phyloP scores from a whole-genome alignment of 306 rosid genomes.

The Biancaea sappan region DNA sequence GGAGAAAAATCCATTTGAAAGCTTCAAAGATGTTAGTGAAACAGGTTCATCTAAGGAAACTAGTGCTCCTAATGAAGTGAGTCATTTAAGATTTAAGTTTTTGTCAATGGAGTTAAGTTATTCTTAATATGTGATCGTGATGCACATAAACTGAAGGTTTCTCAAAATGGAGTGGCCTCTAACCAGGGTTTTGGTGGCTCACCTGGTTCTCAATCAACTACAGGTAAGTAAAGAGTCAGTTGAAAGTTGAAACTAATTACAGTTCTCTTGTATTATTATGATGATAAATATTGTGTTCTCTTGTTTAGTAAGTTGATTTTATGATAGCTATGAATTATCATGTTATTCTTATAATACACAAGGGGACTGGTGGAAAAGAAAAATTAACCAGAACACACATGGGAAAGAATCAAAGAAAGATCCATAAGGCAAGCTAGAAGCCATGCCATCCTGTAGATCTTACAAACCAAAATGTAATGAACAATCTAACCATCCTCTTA shows the following conservation, averaged over 20 bases:
- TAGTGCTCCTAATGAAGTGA: constrained; percentile 53
- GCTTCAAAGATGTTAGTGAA: constrained; percentile 55
- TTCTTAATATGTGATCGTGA: constrained; percentile 28
- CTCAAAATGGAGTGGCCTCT: constrained; percentile 79
- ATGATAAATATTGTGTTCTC: not conserved
- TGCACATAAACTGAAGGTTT: constrained; percentile 51
- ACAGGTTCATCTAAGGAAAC: constrained; percentile 48
- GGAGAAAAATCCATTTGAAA: constrained; percentile 71
- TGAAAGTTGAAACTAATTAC: constrained; percentile 23
- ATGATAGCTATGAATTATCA: not conserved
- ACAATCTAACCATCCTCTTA: too few relatives aligned
- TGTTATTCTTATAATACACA: not conserved
- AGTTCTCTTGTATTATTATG: not conserved
- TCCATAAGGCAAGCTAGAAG: not conserved
- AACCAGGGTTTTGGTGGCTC: constrained; percentile 52
- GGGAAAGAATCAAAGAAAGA: not conserved
- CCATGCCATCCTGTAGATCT: not conserved
- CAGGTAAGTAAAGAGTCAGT: constrained; percentile 38
- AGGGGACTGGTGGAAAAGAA: not conserved
- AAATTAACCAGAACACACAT: not conserved
- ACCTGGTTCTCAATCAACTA: constrained; percentile 62
- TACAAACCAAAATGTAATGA: not conserved
- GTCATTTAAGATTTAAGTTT: constrained; percentile 39
- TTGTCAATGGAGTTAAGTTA: constrained; percentile 21
- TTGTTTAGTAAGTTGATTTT: not conserved